Percentiles rank a stretch among this genome's conserved stretches.
Conservation (phyloP, 2,329 filamentous ascomycete genomes). For the Colletotrichum tofieldiae region DNA sequence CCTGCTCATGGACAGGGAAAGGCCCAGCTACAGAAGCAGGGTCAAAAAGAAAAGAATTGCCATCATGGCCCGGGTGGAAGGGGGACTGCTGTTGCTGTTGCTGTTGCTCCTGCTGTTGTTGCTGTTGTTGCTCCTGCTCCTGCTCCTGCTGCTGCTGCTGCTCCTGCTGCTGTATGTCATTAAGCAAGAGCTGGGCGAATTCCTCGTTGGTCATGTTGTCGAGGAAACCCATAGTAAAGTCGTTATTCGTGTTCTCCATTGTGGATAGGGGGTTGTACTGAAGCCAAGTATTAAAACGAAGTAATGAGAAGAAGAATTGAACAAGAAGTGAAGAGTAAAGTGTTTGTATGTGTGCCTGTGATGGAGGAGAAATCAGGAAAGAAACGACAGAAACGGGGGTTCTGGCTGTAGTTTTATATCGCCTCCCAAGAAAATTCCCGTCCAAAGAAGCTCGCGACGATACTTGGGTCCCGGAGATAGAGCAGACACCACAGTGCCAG, state of each 20-base stretch:
- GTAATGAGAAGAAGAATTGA: background rate
- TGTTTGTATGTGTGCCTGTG: no score
- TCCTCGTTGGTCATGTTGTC: background rate
- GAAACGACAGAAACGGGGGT: no score
- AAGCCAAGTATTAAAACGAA: background rate
- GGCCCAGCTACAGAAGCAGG: background rate
- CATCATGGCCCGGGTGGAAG: no score
- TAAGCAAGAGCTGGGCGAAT: no score
- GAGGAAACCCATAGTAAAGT: background rate
- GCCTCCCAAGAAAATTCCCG: background rate
- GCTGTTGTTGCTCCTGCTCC: background rate
- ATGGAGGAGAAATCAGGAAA: no score
- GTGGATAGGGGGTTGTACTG: background rate
- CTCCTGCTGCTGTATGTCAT: background rate
- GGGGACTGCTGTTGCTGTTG: background rate
- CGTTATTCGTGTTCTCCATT: background rate
- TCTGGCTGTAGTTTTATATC: no score
- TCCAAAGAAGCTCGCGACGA: background rate
- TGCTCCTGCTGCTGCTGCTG: background rate
- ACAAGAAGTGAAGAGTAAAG: background rate
- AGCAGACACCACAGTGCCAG: no score
- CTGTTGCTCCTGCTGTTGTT: background rate
- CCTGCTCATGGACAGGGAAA: background rate
- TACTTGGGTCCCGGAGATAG: background rate
- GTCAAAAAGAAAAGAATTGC: background rate